Conservation (phyloP, 805 yeast genomes). For the Wickerhamomyces bisporus region DNA sequence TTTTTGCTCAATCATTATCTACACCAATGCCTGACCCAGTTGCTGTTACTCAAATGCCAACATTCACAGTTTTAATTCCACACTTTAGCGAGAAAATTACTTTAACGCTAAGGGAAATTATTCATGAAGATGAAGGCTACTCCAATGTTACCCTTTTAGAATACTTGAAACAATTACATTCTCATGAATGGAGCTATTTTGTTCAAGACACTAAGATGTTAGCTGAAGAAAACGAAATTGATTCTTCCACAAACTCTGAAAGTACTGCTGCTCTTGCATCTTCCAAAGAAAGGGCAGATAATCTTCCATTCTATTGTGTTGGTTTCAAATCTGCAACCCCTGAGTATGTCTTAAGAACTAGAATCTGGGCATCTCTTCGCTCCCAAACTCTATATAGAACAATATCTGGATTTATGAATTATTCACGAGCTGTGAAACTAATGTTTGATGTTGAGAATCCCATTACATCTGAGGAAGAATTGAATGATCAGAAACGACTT, state of each 20-base stretch:
- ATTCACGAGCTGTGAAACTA: constrained; percentile 61
- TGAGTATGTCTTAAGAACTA: constrained; percentile 53
- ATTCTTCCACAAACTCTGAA: constrained; percentile 12
- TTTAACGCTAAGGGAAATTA: constrained; percentile 70
- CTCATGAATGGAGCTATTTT: constrained; percentile 65
- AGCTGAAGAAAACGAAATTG: constrained; percentile 40
- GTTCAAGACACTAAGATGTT: constrained; percentile 59
- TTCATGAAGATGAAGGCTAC: constrained; percentile 61
- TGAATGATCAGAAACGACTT: constrained; percentile 31
- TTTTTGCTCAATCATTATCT: constrained; percentile 85
- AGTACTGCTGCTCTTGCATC: constrained; percentile 10
- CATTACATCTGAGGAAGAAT: constrained; percentile 26
- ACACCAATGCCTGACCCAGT: constrained; percentile 78
- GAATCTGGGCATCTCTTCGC: constrained; percentile 73
- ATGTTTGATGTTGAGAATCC: constrained; percentile 54
- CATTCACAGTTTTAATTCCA: constrained; percentile 80
- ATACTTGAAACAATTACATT: constrained; percentile 59
- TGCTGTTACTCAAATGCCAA: constrained; percentile 66
- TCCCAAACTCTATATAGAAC: constrained; percentile 74
- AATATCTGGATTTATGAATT: constrained; percentile 69
- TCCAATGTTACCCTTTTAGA: constrained; percentile 62
- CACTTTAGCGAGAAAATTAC: constrained; percentile 83
- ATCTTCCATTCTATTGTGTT: constrained; percentile 55
- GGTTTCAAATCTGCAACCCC: constrained; percentile 63
- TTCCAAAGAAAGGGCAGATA: constrained; percentile 30